Base-by-base conservation (phyloP, 2,329 filamentous ascomycete genomes). In the Fusarium tjaetaba region DNA sequence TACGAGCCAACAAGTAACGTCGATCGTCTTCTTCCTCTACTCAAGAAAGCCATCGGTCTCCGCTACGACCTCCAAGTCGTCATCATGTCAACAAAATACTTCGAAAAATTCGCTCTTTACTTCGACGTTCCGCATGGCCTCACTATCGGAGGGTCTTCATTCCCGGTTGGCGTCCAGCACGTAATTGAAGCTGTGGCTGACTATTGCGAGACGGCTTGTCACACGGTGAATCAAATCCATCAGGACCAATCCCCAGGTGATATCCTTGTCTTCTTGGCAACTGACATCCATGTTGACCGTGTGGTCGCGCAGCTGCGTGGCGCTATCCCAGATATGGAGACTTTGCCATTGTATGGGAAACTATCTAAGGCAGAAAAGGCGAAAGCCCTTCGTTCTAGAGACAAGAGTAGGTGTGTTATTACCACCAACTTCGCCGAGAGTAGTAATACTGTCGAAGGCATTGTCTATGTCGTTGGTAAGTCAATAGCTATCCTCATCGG, bases 101-200 rank as follows among this genome's bases (percentile, higher is more conserved):
- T 20, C 9, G 4, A 46, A 46, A 28, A 5, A 6, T 7, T 22
- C 6, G 18, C 13, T 28, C 6, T 1, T 15, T 7, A 46, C 24
- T 46, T 46, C 45, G 3, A 26, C 45, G 45, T 46, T 46, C 45
- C 45, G 18, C 11, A 46, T 5, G 4, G 6, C 45, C 18, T 46
- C 45, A 15, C 6, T 9, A 1, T 46, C 13, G 26, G 16, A 26
- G 16, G 16, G 16, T 1, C 11, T 28, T 3, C 9, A 46, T 28
- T 28, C 18, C 18, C 45, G 45, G 18, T 46, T 15, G 1, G 7
- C 4, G 7, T 28, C 18, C 8, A 22, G 20, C 22, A 46, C 45
- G 10, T 28, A 4, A 5, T 3, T 13, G 18, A 22, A 11, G 26
- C 0, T 28, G 0, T 0, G 5, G 2, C 24, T 28, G 9, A 46